Conservation (phyloP, 2,329 filamentous ascomycete genomes). For the Penicillium palitans region DNA sequence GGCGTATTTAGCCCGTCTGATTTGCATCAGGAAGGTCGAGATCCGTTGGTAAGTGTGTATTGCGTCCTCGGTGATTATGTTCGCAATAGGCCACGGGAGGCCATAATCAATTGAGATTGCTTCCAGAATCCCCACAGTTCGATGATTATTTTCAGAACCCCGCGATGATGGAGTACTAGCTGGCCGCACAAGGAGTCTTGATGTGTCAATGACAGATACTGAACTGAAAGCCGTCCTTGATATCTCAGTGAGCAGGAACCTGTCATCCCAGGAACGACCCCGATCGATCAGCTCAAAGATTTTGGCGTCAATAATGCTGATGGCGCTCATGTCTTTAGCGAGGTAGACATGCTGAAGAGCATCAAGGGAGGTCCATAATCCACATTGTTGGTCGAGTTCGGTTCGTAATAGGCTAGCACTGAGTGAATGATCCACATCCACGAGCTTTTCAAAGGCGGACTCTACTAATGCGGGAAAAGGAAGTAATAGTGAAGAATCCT, state of each 20-base stretch:
- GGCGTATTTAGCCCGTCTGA: conserved; percentile 67
- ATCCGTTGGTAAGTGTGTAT: conserved; percentile 68
- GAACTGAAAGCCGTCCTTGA: conserved; percentile 68
- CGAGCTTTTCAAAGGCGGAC: conserved; percentile 70
- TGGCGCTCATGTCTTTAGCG: conserved; percentile 69
- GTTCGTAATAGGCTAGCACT: conserved; percentile 66
- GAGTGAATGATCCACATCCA: conserved; percentile 70
- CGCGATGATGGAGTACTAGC: conserved; percentile 39
- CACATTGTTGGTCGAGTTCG: conserved; percentile 68
- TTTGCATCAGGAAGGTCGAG: conserved; percentile 75
- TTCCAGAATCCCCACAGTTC: conserved; percentile 63
- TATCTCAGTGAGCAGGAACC: conserved; percentile 75
- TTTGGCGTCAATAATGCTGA: conserved; percentile 64
- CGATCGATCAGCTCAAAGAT: conserved; percentile 75
- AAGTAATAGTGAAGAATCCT: conserved; percentile 37
- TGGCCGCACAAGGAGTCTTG: conserved; percentile 62
- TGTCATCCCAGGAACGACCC: conserved; percentile 69
- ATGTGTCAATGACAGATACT: conserved; percentile 55
- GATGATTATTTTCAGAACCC: conserved; percentile 49
- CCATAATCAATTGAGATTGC: conserved; percentile 67
- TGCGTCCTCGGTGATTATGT: conserved; percentile 69
- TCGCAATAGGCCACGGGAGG: conserved; percentile 64
- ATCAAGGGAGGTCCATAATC: conserved; percentile 64
- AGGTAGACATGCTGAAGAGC: conserved; percentile 73
- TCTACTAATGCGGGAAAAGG: conserved; percentile 68